Conservation (phyloP, 345 rosid species). For the Chamaenerion angustifolium region DNA sequence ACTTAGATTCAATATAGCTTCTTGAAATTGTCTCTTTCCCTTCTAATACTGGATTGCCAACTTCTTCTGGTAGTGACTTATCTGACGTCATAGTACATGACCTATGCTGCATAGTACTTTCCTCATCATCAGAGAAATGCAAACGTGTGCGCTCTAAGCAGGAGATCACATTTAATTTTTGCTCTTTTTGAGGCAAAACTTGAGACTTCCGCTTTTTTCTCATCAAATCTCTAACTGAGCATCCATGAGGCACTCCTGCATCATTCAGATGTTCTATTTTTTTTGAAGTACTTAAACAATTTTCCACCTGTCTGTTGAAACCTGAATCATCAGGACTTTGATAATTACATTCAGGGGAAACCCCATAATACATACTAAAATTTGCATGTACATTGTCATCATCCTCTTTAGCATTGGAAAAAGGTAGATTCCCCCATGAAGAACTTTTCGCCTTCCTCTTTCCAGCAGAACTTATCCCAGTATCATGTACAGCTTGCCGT, state of each 20-base stretch:
- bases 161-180: conserved; percentile 6
- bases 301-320: conserved; percentile 16
- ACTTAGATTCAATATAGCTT: conserved; percentile 10
- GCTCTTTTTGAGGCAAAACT: conserved; percentile 13
- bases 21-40: conserved; percentile 13
- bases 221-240: conserved; percentile 81
- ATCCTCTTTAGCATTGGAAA: conserved; percentile 19
- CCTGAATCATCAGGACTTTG: conserved; percentile 6
- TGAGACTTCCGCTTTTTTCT: conserved; percentile 49
- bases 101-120: conserved; percentile 7
- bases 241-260: conserved; percentile 22
- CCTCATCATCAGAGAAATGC: conserved; percentile 8
- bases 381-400: conserved; percentile 17
- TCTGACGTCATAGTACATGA: conserved; percentile 9
- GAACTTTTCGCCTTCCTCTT: conserved; percentile 24
- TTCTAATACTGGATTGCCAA: conserved; percentile 16
- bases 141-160: conserved; percentile 21
- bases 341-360: conserved; percentile 18
- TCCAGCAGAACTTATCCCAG: conserved; percentile 13
- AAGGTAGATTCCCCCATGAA: conserved; percentile 64
- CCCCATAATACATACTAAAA: conserved; percentile 13
- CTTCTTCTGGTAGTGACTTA: conserved; percentile 6
- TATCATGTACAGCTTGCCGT: conserved; percentile 14
- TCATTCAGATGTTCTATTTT: conserved; percentile 3
- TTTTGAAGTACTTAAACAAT: conserved; percentile 14